Base-by-base conservation (phyloP, 257 asterid species). In the Nicotiana sylvestris region DNA sequence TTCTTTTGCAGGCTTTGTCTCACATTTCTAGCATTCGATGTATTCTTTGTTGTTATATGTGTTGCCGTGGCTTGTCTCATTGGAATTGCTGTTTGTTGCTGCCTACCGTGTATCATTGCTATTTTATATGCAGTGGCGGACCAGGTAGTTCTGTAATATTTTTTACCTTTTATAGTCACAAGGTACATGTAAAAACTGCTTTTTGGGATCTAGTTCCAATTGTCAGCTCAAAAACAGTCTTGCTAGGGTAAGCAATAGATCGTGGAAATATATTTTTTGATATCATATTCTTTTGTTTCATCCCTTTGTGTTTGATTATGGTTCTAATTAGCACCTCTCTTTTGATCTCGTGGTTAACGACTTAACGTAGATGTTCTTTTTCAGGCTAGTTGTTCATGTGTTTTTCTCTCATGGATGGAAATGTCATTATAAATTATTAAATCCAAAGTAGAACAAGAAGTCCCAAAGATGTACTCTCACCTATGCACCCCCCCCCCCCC, bases 21-120 rank as follows among this genome's bases (percentile, higher is more conserved):
- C 86, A 89, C 97, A 78, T 96, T 94, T 91, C 87, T 96, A 95
- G 99, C 99, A 82, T 93, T 96, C 74, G 98, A 96, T 76, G 99
- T 94, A 86, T 90, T 96, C 94, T 96, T 96, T 67, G 98, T 96
- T 85, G 98, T 96, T 86, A 90, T 94, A 81, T 96, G 98, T 61
- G 96, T 94, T 86, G 97, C 95, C 79, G 98, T 94, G 88, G 99
- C 99, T 7, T 93, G 99, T 84, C 83, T 93, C 65, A 89, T 96
- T 62, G 99, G 99, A 83, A 90, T 96, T 80, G 99, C 99, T 85
- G 98, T 96, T 85, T 96, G 99, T 92, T 96, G 98, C 94, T 96
- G 99, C 83, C 90, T 96, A 60, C 99, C 99, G 9, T 96, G 99
- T 84, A 96, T 96, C 55, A 94, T 96, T 81, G 99, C 98, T 35